phyloP scores from a whole-genome alignment of 1,139 yeast species.

The Pichia sp. region DNA sequence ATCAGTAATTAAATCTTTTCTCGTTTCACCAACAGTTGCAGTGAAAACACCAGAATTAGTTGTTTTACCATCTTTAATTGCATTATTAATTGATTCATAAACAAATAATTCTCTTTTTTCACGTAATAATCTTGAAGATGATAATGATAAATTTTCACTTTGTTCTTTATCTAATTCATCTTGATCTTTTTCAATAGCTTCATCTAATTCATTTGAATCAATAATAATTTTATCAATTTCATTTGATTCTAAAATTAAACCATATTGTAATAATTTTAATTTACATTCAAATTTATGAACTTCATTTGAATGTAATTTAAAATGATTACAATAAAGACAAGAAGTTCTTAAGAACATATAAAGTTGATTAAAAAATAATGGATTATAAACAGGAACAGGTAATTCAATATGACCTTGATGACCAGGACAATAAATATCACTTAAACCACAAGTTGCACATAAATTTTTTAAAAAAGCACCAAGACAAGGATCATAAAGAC shows the following conservation, averaged over 20 bases:
- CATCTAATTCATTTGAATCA: conserved; percentile 32
- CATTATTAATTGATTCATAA: conserved; percentile 59
- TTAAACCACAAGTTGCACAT: conserved; percentile 94
- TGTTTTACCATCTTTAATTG: conserved; percentile 74
- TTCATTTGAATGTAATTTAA: conserved; percentile 63
- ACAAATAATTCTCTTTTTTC: conserved; percentile 65
- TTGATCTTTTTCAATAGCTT: conserved; percentile 11
- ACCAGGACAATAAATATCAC: conserved; percentile 93
- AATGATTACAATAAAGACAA: conserved; percentile 86
- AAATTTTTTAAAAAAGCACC: conserved; percentile 89
- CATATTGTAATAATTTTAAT: conserved; percentile 77
- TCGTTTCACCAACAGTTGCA: conserved; percentile 80
- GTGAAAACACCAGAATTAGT: conserved; percentile 64
- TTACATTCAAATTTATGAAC: conserved; percentile 74
- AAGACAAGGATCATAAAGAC: conserved; percentile 85
- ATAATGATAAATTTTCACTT: conserved; percentile 9
- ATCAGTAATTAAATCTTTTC: conserved; percentile 68
- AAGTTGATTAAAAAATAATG: conserved; percentile 87
- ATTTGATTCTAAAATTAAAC: conserved; percentile 71
- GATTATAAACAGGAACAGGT: conserved; percentile 93
- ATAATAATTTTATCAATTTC: conserved; percentile 60
- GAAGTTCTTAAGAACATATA: conserved; percentile 76
- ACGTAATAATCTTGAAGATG: conserved; percentile 26
- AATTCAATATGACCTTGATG: conserved; percentile 97
- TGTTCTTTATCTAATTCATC: conserved; percentile 26